phyloP scores from a whole-genome alignment of 805 yeast genomes.

The Lipomyces orientalis region DNA sequence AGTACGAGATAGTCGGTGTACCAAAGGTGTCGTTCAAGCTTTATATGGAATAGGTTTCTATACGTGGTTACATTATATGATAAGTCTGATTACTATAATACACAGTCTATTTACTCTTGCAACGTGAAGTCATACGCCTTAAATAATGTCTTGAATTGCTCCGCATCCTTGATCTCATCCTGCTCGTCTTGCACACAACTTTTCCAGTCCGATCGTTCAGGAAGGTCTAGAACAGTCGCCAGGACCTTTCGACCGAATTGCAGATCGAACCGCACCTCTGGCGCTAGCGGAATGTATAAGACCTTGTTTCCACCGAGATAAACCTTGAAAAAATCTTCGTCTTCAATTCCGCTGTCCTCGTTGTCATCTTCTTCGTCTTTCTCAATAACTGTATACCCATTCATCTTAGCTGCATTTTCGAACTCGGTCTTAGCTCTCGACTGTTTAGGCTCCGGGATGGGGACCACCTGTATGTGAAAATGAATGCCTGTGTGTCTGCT shows the following conservation, averaged over 20 bases:
- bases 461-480: slow-evolving; percentile 76
- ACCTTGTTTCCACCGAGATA: slow-evolving; percentile 32
- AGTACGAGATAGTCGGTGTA: slow-evolving; percentile 36
- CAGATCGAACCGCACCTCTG: slow-evolving; percentile 58
- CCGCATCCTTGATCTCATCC: slow-evolving; percentile 70
- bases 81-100: slow-evolving; percentile 1
- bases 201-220: slow-evolving; percentile 75
- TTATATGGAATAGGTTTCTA: not conserved
- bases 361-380: slow-evolving; percentile 10
- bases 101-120: not conserved
- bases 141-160: slow-evolving; percentile 62
- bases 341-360: slow-evolving; percentile 45
- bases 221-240: slow-evolving; percentile 64
- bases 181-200: slow-evolving; percentile 67
- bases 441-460: slow-evolving; percentile 58
- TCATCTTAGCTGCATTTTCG: slow-evolving; percentile 33
- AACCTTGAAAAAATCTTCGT: slow-evolving; percentile 41
- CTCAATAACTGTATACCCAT: slow-evolving; percentile 40
- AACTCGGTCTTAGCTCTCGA: slow-evolving; percentile 52
- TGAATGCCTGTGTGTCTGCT: slow-evolving; percentile 70
- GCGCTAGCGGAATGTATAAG: slow-evolving; percentile 26
- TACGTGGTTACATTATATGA: not conserved
- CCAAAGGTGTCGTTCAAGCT: slow-evolving; percentile 12
- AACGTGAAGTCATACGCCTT: slow-evolving; percentile 58
- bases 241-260: slow-evolving; percentile 85